These are phyloP conservation scores for Wickerhamomyces sp. DNA, from an alignment of 1,139 yeast genomes.

Conservation along the genomic window DNA sequence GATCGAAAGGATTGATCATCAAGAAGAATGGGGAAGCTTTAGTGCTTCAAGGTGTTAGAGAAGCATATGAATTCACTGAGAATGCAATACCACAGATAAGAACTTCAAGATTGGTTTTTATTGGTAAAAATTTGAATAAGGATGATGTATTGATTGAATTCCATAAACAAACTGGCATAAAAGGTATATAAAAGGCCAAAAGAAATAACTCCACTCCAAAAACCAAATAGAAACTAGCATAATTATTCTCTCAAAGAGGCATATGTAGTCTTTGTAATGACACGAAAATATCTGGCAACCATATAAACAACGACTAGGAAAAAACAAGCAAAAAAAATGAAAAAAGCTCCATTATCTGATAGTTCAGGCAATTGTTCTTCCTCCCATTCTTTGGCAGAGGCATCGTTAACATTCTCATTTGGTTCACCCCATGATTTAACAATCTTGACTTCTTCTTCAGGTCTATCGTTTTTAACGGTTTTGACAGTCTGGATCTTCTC, in stretches of 20 bases:
- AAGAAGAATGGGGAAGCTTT: slow-evolving; percentile 25
- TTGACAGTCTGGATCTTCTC: slow-evolving; percentile 47
- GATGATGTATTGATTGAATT: slow-evolving; percentile 28
- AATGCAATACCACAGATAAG: slow-evolving; percentile 36
- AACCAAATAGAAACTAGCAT: no score
- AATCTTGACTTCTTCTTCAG: slow-evolving; percentile 47
- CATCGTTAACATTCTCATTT: slow-evolving; percentile 19
- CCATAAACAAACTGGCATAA: slow-evolving; percentile 15
- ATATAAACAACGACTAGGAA: slow-evolving; percentile 15
- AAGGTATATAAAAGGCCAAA: neutral
- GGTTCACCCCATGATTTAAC: slow-evolving; percentile 31
- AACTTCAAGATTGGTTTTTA: slow-evolving; percentile 63
- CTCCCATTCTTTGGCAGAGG: slow-evolving; percentile 20
- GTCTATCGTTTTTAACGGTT: slow-evolving; percentile 46
- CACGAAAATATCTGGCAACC: slow-evolving; percentile 7
- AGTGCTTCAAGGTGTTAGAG: slow-evolving; percentile 91
- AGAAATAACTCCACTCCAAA: neutral
- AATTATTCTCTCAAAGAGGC: slow-evolving; percentile 22
- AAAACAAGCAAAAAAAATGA: slow-evolving; percentile 16
- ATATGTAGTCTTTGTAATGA: slow-evolving; percentile 10
- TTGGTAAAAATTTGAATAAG: slow-evolving; percentile 60
- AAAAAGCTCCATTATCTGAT: slow-evolving; percentile 14
- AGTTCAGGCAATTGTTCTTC: slow-evolving; percentile 17
- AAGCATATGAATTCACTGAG: slow-evolving; percentile 76
- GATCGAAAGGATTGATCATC: slow-evolving; percentile 75